These are phyloP conservation scores for Avena eriantha DNA, from an alignment of 176 grass and related monocot species.

Conservation along the genomic window DNA sequence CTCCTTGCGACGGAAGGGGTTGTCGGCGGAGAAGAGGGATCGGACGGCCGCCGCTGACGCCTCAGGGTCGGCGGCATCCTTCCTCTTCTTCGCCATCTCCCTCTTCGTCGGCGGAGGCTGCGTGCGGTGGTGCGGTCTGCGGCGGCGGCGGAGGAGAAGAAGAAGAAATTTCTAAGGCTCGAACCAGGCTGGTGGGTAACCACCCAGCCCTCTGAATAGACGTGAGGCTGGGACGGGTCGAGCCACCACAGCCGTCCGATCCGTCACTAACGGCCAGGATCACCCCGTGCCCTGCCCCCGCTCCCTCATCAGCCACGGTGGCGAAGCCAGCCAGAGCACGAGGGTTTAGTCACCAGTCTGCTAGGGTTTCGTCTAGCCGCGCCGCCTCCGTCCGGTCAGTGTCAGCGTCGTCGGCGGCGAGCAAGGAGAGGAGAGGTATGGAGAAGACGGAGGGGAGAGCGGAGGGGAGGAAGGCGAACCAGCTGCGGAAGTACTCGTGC, in stretches of 20 bases:
- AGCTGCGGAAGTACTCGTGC: slow-evolving; percentile 71
- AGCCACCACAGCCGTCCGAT: background rate
- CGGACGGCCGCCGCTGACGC: slow-evolving; percentile 41
- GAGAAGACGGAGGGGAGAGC: slow-evolving; percentile 39
- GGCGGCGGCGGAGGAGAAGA: slow-evolving; percentile 41
- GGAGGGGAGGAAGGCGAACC: slow-evolving; percentile 72
- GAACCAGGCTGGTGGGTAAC: background rate
- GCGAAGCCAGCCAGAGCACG: background rate
- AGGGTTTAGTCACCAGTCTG: slow-evolving; percentile 16
- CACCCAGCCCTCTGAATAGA: slow-evolving; percentile 1
- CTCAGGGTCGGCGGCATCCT: slow-evolving; percentile 43
- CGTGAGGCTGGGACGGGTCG: background rate
- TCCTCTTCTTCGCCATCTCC: slow-evolving; percentile 67
- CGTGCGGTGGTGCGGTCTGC: background rate
- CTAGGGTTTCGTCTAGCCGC: slow-evolving; percentile 41
- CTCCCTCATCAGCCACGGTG: background rate
- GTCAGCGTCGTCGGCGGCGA: background rate
- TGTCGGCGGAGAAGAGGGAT: slow-evolving; percentile 65
- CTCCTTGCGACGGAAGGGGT: slow-evolving; percentile 68
- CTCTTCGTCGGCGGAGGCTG: slow-evolving; percentile 38
- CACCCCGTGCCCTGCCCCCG: background rate
- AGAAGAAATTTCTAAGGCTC: background rate
- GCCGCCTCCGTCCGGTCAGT: background rate
- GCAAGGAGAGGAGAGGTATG: slow-evolving; percentile 21
- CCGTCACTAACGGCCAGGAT: background rate